Conservation (phyloP, 768 basidiomycete genomes). For the Kwoniella dendrophila region DNA sequence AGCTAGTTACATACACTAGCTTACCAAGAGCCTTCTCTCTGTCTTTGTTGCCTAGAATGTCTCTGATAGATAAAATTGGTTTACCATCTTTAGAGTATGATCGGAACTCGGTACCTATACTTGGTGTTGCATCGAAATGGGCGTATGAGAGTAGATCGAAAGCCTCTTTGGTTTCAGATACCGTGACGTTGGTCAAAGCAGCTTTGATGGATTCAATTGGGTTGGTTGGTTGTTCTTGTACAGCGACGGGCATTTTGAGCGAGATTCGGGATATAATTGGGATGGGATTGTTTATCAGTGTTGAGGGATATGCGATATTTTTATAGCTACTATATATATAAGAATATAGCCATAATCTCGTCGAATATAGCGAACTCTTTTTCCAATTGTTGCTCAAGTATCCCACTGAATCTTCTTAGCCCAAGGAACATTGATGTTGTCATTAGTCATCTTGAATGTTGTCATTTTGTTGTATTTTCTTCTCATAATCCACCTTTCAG, state of each 20-base stretch:
- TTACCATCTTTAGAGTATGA: slow-evolving; percentile 28
- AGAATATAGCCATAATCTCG: too few relatives aligned
- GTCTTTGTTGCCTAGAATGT: slow-evolving; percentile 29
- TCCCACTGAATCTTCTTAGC: too few relatives aligned
- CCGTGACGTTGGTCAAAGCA: slow-evolving; percentile 11
- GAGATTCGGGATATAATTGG: background rate
- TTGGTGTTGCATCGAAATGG: slow-evolving; percentile 58
- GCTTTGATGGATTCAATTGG: slow-evolving; percentile 29
- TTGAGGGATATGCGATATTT: background rate
- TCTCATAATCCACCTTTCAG: too few relatives aligned
- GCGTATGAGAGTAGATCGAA: slow-evolving; percentile 35
- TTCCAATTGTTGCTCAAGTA: too few relatives aligned
- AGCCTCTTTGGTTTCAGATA: background rate
- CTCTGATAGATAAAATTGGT: slow-evolving; percentile 26
- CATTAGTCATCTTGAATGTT: too few relatives aligned
- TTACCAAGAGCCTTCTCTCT: slow-evolving; percentile 34
- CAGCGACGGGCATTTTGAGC: slow-evolving; percentile 25
- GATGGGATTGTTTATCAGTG: background rate
- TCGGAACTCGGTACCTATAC: slow-evolving; percentile 63
- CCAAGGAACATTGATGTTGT: too few relatives aligned
- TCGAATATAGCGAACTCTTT: too few relatives aligned
- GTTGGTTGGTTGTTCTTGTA: slow-evolving; percentile 3
- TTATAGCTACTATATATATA: too few relatives aligned
- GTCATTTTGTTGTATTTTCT: too few relatives aligned
- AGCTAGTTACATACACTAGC: slow-evolving; percentile 42